Evolutionary conservation across 164 flowering plant species (phyloP).

Genomic region (Vitis amurensis): DNA sequence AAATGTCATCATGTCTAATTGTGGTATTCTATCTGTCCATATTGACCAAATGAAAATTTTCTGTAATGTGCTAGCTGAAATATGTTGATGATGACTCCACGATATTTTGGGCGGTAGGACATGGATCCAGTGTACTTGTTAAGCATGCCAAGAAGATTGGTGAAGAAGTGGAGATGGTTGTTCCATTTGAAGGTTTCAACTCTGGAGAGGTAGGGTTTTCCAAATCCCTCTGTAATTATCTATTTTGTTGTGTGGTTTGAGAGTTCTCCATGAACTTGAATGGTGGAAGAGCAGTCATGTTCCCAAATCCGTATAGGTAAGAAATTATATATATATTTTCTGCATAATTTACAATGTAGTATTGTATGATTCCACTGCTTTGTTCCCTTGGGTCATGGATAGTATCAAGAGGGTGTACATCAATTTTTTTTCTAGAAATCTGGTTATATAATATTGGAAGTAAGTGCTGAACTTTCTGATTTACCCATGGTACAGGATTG

Average conservation of each 20-base stretch:
- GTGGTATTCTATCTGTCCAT: not conserved
- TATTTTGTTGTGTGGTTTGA: not conserved
- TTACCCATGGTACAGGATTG: too few species aligned
- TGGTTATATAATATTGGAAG: too few species aligned
- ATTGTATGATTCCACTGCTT: too few species aligned
- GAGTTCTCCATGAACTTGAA: not conserved
- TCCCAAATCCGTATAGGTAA: too few species aligned
- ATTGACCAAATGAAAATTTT: constrained; percentile 51
- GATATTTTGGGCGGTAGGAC: constrained; percentile 88
- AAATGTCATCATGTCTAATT: too few species aligned
- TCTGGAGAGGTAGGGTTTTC: constrained; percentile 64
- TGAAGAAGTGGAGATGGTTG: constrained; percentile 73
- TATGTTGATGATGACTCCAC: constrained; percentile 84
- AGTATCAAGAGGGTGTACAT: too few species aligned
- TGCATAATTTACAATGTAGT: too few species aligned
- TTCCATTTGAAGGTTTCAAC: constrained; percentile 79
- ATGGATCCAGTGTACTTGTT: constrained; percentile 56
- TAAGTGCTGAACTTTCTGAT: too few species aligned
- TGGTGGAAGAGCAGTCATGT: too few species aligned
- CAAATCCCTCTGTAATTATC: not conserved
- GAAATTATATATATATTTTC: too few species aligned
- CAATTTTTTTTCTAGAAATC: too few species aligned
- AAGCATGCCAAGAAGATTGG: constrained; percentile 65
- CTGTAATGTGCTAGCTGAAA: constrained; percentile 24
- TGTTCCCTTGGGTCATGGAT: too few species aligned